Percentiles rank a stretch among this genome's conserved stretches.
phyloP scores from a whole-genome alignment of 192 early-diverging fungal genomes.

The Funneliformis mosseae region DNA sequence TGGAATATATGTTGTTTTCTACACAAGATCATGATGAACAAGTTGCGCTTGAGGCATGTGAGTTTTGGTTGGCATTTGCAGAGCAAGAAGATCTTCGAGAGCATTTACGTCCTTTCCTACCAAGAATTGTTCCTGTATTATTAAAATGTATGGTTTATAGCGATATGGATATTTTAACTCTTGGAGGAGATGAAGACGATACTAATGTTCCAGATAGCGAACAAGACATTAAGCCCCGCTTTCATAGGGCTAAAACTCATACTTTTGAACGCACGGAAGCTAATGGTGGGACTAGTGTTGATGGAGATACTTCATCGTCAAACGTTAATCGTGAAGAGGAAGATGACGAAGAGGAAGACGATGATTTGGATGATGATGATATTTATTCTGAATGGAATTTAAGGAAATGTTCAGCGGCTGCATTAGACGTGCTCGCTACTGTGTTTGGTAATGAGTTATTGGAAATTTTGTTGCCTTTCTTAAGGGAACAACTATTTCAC shows the following conservation, averaged over 20 bases:
- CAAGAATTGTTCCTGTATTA: constrained; percentile 86
- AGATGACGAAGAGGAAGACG: constrained; percentile 83
- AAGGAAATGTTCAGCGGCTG: constrained; percentile 97
- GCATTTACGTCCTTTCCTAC: constrained; percentile 67
- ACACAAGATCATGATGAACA: constrained; percentile 85
- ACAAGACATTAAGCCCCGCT: constrained; percentile 94
- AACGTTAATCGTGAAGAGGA: constrained; percentile 62
- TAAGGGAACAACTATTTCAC: constrained; percentile 81
- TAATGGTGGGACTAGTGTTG: constrained; percentile 37
- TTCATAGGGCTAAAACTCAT: constrained; percentile 83
- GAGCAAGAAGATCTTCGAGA: constrained; percentile 85
- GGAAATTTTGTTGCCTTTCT: constrained; percentile 79
- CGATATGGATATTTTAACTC: constrained; percentile 81
- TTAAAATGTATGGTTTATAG: constrained; percentile 96
- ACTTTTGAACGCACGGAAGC: constrained; percentile 60
- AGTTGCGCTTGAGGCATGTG: constrained; percentile 97
- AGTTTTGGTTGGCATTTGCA: constrained; percentile 98
- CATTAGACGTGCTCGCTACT: constrained; percentile 91
- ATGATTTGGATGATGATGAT: constrained; percentile 85
- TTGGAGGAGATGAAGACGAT: constrained; percentile 85
- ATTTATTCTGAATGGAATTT: constrained; percentile 94
- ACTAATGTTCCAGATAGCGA: constrained; percentile 82
- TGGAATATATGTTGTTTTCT: constrained; percentile 94
- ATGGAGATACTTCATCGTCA: constrained; percentile 27
- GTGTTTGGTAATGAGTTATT: constrained; percentile 86